These are phyloP conservation scores for Exophiala dermatitidis DNA, from an alignment of 2,329 filamentous ascomycete genomes.

Conservation along the genomic window DNA sequence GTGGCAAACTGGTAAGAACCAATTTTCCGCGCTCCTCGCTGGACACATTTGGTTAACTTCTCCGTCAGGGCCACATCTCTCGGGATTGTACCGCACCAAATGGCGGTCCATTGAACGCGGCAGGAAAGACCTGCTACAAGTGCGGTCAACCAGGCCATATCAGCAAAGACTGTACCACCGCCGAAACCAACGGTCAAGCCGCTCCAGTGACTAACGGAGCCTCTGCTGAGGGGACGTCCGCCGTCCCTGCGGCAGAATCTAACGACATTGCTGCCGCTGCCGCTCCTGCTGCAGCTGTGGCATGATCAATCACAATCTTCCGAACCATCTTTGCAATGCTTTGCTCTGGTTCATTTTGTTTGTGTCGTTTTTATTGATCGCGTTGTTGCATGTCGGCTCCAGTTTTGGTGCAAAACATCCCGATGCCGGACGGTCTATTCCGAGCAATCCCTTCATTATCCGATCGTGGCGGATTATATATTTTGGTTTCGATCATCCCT, in stretches of 20 bases:
- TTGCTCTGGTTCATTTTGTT: slow-evolving; percentile 1
- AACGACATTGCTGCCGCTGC: slow-evolving; percentile 17
- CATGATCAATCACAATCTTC: slow-evolving; percentile 7
- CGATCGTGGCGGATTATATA: neutral
- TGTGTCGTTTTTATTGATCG: slow-evolving; percentile 1
- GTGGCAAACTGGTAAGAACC: slow-evolving; percentile 64
- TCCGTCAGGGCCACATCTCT: slow-evolving; percentile 67
- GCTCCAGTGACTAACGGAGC: slow-evolving; percentile 15
- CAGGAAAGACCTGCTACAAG: slow-evolving; percentile 97
- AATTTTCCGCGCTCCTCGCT: slow-evolving; percentile 19
- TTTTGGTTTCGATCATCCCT: slow-evolving; percentile 1
- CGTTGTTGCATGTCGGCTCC: slow-evolving; percentile 1
- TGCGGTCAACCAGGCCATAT: slow-evolving; percentile 95
- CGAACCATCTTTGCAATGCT: neutral
- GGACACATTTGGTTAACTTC: slow-evolving; percentile 9
- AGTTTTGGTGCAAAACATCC: neutral
- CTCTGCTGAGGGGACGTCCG: slow-evolving; percentile 18
- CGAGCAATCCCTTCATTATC: neutral
- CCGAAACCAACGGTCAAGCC: slow-evolving; percentile 43
- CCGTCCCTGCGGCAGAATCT: slow-evolving; percentile 18
- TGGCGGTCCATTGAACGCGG: slow-evolving; percentile 88
- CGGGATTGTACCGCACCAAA: slow-evolving; percentile 95
- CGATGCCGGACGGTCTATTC: slow-evolving; percentile 11
- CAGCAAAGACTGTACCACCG: slow-evolving; percentile 87
- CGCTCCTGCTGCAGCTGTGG: slow-evolving; percentile 20